These are phyloP conservation scores for Argentina anserina DNA, from an alignment of 306 rosid genomes.

Conservation along the genomic window DNA sequence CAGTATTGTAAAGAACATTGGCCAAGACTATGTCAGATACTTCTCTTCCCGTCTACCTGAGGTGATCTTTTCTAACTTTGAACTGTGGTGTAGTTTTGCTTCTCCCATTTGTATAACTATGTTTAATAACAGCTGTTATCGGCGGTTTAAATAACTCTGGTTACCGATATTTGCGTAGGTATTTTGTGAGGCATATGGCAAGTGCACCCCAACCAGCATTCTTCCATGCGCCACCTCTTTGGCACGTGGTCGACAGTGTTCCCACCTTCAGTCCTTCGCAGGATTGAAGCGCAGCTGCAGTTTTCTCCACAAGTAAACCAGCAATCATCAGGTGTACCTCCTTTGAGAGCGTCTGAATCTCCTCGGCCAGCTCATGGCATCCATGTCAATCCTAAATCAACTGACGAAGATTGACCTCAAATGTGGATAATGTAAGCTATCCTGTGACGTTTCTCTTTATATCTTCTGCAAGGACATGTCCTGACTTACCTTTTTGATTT, in stretches of 20 bases:
- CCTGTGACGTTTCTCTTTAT: conserved; percentile 19
- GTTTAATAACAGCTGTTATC: neutral
- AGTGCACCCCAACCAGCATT: conserved; percentile 59
- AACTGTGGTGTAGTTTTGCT: conserved; percentile 2
- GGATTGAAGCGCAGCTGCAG: conserved; percentile 77
- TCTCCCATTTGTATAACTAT: conserved; percentile 13
- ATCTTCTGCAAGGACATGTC: neutral
- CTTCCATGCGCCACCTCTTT: conserved; percentile 89
- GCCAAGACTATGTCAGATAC: conserved; percentile 64
- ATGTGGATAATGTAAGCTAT: conserved; percentile 68
- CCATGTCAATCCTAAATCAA: conserved; percentile 88
- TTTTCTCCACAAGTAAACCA: conserved; percentile 52
- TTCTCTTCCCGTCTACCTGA: conserved; percentile 71
- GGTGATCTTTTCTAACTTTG: conserved; percentile 45
- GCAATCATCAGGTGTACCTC: conserved; percentile 49
- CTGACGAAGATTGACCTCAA: conserved; percentile 54
- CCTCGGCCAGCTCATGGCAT: conserved; percentile 87
- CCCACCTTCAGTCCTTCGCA: conserved; percentile 58
- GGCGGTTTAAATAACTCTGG: conserved; percentile 19
- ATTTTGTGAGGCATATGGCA: conserved; percentile 85
- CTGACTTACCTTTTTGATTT: neutral
- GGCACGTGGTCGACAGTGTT: conserved; percentile 87
- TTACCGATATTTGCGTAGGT: conserved; percentile 45
- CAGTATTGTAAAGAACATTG: conserved; percentile 92
- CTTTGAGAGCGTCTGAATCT: conserved; percentile 69